These are phyloP conservation scores for Plasmodium berghei DNA, from an alignment of 169 alveolate genomes.

Conservation along the genomic window DNA sequence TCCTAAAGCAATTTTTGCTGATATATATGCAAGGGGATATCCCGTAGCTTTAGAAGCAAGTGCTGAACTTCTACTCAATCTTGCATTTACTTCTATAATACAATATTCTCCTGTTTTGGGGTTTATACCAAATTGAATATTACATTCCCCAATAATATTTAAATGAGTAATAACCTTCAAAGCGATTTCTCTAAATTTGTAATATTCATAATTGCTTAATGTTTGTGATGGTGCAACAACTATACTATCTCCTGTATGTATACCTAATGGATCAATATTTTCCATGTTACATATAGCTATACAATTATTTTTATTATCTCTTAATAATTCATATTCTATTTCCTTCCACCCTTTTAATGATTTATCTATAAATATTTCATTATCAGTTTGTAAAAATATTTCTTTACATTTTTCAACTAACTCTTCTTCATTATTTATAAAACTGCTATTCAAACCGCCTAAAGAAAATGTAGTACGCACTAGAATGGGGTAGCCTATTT, in stretches of 20 bases:
- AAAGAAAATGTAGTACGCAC: slow-evolving; percentile 90
- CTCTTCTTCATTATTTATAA: slow-evolving; percentile 87
- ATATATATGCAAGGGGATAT: slow-evolving; percentile 92
- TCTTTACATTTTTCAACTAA: slow-evolving; percentile 79
- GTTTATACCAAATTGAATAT: slow-evolving; percentile 92
- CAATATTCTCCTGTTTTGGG: slow-evolving; percentile 88
- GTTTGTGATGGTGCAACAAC: slow-evolving; percentile 95
- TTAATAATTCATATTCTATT: slow-evolving; percentile 90
- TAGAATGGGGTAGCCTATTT: slow-evolving; percentile 91
- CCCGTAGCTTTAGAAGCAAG: slow-evolving; percentile 94
- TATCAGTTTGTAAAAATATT: slow-evolving; percentile 82
- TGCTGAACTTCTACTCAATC: slow-evolving; percentile 91
- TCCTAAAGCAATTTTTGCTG: slow-evolving; percentile 92
- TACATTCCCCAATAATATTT: slow-evolving; percentile 92
- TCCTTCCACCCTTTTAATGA: slow-evolving; percentile 92
- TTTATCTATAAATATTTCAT: slow-evolving; percentile 90
- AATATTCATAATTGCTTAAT: slow-evolving; percentile 88
- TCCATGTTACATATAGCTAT: slow-evolving; percentile 93
- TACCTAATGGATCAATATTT: slow-evolving; percentile 92
- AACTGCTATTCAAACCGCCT: slow-evolving; percentile 90
- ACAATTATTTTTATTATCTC: slow-evolving; percentile 92
- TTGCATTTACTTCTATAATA: slow-evolving; percentile 92
- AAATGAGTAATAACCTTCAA: slow-evolving; percentile 89
- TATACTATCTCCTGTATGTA: slow-evolving; percentile 94
- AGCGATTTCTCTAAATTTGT: slow-evolving; percentile 88